Conservation (phyloP, 805 yeast genomes). For the Kazachstania viticola region DNA sequence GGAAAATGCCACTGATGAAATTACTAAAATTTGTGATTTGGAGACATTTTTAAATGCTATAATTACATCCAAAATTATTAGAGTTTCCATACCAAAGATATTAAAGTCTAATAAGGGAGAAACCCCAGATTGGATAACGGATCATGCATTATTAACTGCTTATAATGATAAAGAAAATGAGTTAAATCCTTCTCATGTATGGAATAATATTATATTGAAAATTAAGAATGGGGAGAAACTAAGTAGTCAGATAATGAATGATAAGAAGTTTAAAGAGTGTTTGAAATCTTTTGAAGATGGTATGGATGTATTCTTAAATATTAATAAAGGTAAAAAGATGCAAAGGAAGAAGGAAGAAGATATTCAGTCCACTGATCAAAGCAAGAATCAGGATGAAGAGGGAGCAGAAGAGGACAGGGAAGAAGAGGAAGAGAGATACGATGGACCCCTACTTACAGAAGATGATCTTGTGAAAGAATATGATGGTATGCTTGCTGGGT, state of each 20-base stretch:
- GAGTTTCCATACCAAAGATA: slow-evolving; percentile 13
- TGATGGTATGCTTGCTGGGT: slow-evolving; percentile 29
- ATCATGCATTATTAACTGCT: slow-evolving; percentile 17
- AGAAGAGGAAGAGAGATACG: slow-evolving; percentile 11
- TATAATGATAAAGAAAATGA: slow-evolving; percentile 23
- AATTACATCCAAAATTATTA: slow-evolving; percentile 19
- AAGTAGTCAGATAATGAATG: slow-evolving; percentile 34
- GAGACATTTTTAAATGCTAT: slow-evolving; percentile 14
- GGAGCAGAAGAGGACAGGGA: slow-evolving; percentile 11
- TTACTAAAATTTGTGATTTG: slow-evolving; percentile 2
- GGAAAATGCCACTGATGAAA: slow-evolving; percentile 2
- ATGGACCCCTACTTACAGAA: slow-evolving; percentile 8
- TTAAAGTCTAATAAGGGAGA: slow-evolving; percentile 8
- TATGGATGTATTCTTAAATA: slow-evolving; percentile 28
- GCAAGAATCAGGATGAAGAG: slow-evolving; percentile 12
- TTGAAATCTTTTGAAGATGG: slow-evolving; percentile 31
- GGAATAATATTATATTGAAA: slow-evolving; percentile 24
- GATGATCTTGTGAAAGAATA: slow-evolving; percentile 22
- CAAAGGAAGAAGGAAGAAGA: slow-evolving; percentile 3
- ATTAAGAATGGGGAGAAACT: slow-evolving; percentile 17
- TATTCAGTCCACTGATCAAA: slow-evolving; percentile 1
- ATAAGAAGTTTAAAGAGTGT: slow-evolving; percentile 37
- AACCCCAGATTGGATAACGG: slow-evolving; percentile 18
- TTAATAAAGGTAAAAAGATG: slow-evolving; percentile 17
- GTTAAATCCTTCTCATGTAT: slow-evolving; percentile 37